These are phyloP conservation scores for Pyrus hybrid DNA, from an alignment of 331 rosid species.

Conservation along the genomic window DNA sequence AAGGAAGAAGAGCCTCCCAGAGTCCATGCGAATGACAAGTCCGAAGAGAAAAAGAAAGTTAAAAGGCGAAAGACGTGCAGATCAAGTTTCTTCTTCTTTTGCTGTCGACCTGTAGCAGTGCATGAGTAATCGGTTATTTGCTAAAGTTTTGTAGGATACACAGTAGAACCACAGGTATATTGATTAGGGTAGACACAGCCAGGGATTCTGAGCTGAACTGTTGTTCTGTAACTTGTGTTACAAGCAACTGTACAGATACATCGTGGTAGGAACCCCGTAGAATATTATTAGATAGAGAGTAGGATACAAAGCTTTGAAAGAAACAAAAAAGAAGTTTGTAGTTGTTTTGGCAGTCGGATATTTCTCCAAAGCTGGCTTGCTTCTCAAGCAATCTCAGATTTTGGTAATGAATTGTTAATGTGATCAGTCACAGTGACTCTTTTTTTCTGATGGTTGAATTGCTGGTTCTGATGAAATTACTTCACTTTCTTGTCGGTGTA, in stretches of 20 bases:
- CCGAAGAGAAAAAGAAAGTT: background rate
- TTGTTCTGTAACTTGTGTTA: background rate
- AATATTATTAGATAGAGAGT: background rate
- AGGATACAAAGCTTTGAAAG: background rate
- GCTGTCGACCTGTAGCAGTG: background rate
- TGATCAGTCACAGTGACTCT: background rate
- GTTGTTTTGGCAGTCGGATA: background rate
- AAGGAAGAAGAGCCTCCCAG: conserved; percentile 1
- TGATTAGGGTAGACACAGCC: background rate
- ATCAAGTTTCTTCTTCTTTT: conserved; percentile 9
- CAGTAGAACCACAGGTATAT: background rate
- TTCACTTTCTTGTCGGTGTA: background rate
- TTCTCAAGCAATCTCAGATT: background rate
- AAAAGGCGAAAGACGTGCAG: conserved; percentile 5
- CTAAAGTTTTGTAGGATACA: conserved; percentile 4
- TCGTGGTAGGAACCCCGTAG: background rate
- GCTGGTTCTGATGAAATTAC: background rate
- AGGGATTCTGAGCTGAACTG: background rate
- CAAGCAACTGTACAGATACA: background rate
- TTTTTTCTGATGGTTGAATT: background rate
- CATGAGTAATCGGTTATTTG: background rate
- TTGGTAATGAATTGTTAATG: background rate
- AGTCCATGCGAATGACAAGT: background rate
- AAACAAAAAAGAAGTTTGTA: background rate
- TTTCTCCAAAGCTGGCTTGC: background rate